These are phyloP conservation scores for Russula sp. DNA, from an alignment of 768 basidiomycete genomes.

Conservation along the genomic window DNA sequence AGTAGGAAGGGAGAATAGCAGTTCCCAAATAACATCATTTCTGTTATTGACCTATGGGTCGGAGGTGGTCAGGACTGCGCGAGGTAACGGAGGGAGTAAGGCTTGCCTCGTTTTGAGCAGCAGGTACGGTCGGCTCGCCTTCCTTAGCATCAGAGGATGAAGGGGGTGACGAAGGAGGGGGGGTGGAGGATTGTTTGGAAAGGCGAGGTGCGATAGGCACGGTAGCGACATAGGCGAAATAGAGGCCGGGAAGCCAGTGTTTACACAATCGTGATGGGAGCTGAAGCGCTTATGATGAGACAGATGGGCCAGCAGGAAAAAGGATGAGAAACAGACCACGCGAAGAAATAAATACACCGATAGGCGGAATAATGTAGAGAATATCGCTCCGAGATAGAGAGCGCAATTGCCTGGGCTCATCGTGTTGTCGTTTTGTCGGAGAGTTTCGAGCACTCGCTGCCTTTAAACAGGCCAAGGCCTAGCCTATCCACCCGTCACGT, in stretches of 20 bases:
- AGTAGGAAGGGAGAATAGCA: conserved; percentile 31
- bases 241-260: conserved; percentile 28
- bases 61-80: neutral
- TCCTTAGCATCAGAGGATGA: neutral
- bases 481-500: no score
- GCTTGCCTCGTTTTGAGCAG: conserved; percentile 24
- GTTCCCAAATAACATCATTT: conserved; percentile 20
- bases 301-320: neutral
- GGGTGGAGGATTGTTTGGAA: neutral
- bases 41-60: neutral
- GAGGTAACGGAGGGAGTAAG: conserved; percentile 28
- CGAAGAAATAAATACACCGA: conserved; percentile 42
- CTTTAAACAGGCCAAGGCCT: no score
- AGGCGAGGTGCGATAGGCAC: conserved; percentile 8
- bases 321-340: conserved; percentile 33
- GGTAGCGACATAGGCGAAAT: conserved; percentile 17
- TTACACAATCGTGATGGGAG: conserved; percentile 18
- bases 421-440: neutral
- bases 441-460: no score
- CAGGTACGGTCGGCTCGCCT: neutral
- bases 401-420: neutral
- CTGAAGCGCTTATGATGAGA: neutral
- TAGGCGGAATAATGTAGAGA: conserved; percentile 37
- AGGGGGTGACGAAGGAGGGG: neutral
- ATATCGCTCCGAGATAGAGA: conserved; percentile 22